A percentile compares a stretch with the other conserved stretches of the same genome.
phyloP scores from a whole-genome alignment of 2,329 filamentous ascomycete species.

The Sclerotinia subarctica region DNA sequence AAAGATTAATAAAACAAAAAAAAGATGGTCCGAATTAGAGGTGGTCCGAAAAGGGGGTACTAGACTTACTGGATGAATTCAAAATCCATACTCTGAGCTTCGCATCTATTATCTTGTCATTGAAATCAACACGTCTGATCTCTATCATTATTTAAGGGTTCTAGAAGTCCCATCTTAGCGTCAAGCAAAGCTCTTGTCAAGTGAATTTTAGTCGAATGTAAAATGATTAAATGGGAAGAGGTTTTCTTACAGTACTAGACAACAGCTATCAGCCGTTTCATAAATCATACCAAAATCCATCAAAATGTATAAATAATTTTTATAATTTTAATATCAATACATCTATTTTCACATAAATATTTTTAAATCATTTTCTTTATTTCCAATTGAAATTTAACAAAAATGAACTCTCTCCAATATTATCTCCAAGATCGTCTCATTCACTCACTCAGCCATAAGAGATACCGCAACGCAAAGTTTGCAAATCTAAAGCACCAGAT shows the following conservation, averaged over 20 bases:
- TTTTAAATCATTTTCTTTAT: too few relatives aligned
- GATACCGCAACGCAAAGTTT: background rate
- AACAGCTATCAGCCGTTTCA: too few relatives aligned
- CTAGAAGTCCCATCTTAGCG: background rate
- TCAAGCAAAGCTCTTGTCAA: background rate
- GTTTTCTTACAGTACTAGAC: too few relatives aligned
- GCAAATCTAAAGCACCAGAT: background rate
- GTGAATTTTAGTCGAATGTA: background rate
- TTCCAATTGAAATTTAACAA: background rate
- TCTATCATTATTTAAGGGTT: background rate
- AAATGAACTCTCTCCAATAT: background rate
- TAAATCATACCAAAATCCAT: too few relatives aligned
- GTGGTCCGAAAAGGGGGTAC: too few relatives aligned
- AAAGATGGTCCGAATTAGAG: too few relatives aligned
- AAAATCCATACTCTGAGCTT: background rate
- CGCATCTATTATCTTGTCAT: background rate
- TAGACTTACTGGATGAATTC: too few relatives aligned
- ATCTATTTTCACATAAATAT: too few relatives aligned
- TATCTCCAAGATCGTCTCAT: background rate
- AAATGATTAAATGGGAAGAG: background rate
- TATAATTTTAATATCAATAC: too few relatives aligned
- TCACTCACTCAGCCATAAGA: background rate
- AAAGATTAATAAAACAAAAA: too few relatives aligned
- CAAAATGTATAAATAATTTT: too few relatives aligned
- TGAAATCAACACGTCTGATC: background rate